Conservation (phyloP, 305 asterid genomes). For the Fraxinus platypoda region DNA sequence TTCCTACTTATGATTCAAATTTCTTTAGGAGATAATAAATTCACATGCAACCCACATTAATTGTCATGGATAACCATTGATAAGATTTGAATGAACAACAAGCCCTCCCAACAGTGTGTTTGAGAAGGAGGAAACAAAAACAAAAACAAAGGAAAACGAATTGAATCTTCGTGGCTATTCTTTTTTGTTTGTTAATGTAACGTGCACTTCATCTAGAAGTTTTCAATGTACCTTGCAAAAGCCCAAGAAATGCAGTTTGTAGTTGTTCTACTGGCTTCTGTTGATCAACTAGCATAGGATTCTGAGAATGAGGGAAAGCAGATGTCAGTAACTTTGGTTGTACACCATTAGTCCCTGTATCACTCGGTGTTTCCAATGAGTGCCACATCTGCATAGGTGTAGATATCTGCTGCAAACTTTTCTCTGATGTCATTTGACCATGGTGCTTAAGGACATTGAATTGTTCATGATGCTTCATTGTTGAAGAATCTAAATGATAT, state of each 20-base stretch:
- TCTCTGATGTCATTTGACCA: conserved; percentile 26
- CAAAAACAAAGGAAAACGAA: background rate
- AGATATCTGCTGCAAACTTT: conserved; percentile 7
- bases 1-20: background rate
- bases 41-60: background rate
- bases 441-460: conserved; percentile 24
- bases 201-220: background rate
- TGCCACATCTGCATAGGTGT: conserved; percentile 3
- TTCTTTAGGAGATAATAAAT: background rate
- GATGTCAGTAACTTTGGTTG: conserved; percentile 27
- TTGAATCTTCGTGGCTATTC: background rate
- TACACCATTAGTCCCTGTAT: conserved; percentile 3
- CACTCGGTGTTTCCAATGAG: conserved; percentile 23
- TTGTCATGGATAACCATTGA: background rate
- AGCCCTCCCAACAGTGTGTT: background rate
- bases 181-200: background rate
- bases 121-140: background rate
- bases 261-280: conserved; percentile 26
- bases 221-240: conserved; percentile 28
- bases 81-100: background rate
- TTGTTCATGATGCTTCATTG: conserved; percentile 23
- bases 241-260: conserved; percentile 10
- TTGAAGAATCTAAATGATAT: conserved; percentile 14
- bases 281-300: conserved; percentile 24
- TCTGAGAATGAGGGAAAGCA: conserved; percentile 28